A percentile compares a stretch with the other conserved stretches of the same genome.
Conservation (phyloP, 2,329 filamentous ascomycete species). For the Septoria linicola region DNA sequence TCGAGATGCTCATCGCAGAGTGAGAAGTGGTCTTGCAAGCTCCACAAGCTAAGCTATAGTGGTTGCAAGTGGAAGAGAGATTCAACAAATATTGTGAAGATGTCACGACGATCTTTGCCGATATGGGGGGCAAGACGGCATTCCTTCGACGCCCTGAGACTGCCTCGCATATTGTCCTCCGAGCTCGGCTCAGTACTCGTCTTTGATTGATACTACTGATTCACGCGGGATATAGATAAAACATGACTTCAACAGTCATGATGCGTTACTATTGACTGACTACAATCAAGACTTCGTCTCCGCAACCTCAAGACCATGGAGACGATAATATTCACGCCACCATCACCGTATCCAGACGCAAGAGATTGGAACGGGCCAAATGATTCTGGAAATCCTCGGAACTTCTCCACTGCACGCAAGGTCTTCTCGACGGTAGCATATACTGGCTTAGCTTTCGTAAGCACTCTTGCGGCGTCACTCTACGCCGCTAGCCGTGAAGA, state of each 20-base stretch:
- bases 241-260: neutral
- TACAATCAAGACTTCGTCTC: neutral
- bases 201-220: neutral
- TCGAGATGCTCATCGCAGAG: too few species aligned
- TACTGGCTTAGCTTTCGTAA: conserved; percentile 35
- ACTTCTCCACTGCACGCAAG: conserved; percentile 31
- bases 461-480: conserved; percentile 35
- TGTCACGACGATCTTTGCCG: too few species aligned
- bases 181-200: conserved; percentile 7
- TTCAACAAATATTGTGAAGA: too few species aligned
- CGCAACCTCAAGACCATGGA: neutral
- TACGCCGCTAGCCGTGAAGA: conserved; percentile 33
- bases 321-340: neutral
- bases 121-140: neutral
- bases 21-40: too few species aligned
- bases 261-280: neutral
- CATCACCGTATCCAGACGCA: conserved; percentile 19
- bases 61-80: too few species aligned
- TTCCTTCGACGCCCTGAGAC: conserved; percentile 10
- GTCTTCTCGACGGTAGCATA: conserved; percentile 31
- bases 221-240: neutral
- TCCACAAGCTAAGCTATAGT: too few species aligned
- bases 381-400: conserved; percentile 36
- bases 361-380: conserved; percentile 32
- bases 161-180: conserved; percentile 2